Conservation (phyloP, 768 basidiomycete species). For the Suillus subluteus region DNA sequence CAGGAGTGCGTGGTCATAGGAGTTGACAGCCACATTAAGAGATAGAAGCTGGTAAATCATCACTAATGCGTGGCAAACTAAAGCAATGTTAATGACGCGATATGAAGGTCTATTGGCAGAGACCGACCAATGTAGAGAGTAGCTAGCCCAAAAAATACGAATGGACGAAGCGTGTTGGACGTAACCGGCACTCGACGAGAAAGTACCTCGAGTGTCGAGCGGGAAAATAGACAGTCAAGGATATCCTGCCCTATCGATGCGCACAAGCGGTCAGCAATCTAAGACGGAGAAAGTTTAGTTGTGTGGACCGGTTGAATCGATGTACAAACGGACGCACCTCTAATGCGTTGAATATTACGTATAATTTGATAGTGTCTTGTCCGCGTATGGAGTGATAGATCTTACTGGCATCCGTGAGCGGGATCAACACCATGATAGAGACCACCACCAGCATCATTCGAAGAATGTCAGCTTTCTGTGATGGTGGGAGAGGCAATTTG, state of each 20-base stretch:
- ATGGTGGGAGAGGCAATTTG: conserved; percentile 68
- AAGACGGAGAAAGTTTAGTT: background rate
- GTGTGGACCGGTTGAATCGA: conserved; percentile 5
- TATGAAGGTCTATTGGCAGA: background rate
- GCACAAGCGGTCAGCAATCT: conserved; percentile 96
- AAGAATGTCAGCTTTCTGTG: conserved; percentile 94
- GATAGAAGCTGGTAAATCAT: conserved; percentile 96
- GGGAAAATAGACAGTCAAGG: conserved; percentile 93
- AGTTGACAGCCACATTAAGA: conserved; percentile 97
- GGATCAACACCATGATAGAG: conserved; percentile 74
- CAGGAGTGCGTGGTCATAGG: conserved; percentile 93
- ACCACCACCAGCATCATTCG: conserved; percentile 74
- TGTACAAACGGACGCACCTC: conserved; percentile 66
- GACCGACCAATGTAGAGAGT: conserved; percentile 79
- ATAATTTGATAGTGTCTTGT: conserved; percentile 97
- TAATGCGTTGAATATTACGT: conserved; percentile 98
- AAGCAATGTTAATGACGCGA: background rate
- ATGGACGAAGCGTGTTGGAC: conserved; percentile 72
- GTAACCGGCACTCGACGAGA: conserved; percentile 65
- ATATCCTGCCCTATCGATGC: conserved; percentile 98
- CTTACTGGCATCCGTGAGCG: conserved; percentile 93
- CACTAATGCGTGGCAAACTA: conserved; percentile 89
- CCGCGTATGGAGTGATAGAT: conserved; percentile 98
- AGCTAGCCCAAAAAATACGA: conserved; percentile 83
- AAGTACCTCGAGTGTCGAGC: conserved; percentile 80